These are phyloP conservation scores for Cladosporium sphaerospermum DNA, from an alignment of 2,329 filamentous ascomycete genomes.

Conservation along the genomic window DNA sequence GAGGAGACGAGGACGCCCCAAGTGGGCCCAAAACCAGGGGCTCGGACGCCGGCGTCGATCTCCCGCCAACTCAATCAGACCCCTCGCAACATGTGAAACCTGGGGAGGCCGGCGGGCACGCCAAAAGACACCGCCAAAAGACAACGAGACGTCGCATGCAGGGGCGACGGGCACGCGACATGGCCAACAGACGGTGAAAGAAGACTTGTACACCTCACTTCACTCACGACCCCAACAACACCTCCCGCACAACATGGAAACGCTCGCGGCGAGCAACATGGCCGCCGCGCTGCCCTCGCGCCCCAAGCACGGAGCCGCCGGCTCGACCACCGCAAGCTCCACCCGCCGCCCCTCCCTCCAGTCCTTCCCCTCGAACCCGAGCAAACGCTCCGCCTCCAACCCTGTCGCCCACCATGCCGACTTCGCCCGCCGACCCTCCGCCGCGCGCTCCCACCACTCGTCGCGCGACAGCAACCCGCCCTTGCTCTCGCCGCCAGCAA, in stretches of 20 bases:
- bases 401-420: conserved; percentile 9
- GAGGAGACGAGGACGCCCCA: neutral
- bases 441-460: conserved; percentile 31
- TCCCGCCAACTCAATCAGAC: neutral
- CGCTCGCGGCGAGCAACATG: conserved; percentile 2
- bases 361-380: conserved; percentile 34
- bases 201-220: too few species aligned
- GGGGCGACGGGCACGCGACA: neutral
- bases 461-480: conserved; percentile 20
- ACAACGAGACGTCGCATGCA: neutral
- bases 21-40: neutral
- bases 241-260: neutral
- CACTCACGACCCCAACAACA: too few species aligned
- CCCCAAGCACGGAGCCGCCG: conserved; percentile 25
- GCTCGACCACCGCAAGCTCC: conserved; percentile 17
- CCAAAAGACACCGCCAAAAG: neutral
- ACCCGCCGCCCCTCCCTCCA: conserved; percentile 36
- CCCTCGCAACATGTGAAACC: neutral
- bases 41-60: neutral
- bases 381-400: conserved; percentile 17
- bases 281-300: conserved; percentile 22
- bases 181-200: neutral
- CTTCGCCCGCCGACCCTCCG: conserved; percentile 25
- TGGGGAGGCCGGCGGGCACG: neutral
- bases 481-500: conserved; percentile 4